phyloP scores from a whole-genome alignment of 2,329 filamentous ascomycete genomes.

The Ceratocystis cubensis region DNA sequence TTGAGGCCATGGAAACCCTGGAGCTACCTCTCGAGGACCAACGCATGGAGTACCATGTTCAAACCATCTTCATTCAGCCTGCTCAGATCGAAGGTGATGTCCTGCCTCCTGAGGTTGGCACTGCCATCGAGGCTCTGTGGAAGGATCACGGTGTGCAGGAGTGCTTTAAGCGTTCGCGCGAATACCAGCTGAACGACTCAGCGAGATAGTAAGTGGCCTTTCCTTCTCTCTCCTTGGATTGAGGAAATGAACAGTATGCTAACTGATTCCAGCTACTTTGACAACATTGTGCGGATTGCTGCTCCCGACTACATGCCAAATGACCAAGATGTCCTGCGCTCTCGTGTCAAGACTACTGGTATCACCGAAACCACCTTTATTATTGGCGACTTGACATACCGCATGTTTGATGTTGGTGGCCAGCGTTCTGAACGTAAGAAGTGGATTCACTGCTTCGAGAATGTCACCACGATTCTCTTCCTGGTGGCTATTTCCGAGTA shows the following conservation, averaged over 20 bases:
- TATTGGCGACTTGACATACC: conserved; percentile 85
- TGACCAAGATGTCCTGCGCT: conserved; percentile 87
- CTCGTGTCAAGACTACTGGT: conserved; percentile 94
- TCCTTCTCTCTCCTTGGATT: conserved; percentile 4
- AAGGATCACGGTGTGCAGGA: conserved; percentile 85
- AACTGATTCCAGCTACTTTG: conserved; percentile 65
- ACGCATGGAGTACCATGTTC: conserved; percentile 90
- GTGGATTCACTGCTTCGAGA: conserved; percentile 99
- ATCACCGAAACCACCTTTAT: conserved; percentile 96
- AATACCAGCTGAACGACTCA: conserved; percentile 94
- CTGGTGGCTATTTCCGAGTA: conserved; percentile 94
- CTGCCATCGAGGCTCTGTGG: conserved; percentile 85
- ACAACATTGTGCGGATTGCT: conserved; percentile 83
- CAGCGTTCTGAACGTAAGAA: conserved; percentile 96
- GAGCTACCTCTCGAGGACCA: conserved; percentile 79
- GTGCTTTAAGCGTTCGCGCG: conserved; percentile 88
- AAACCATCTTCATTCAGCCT: conserved; percentile 98
- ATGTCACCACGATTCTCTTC: conserved; percentile 93
- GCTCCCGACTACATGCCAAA: conserved; percentile 88
- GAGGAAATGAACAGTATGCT: conserved; percentile 24
- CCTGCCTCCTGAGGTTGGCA: conserved; percentile 85
- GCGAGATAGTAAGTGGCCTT: conserved; percentile 67
- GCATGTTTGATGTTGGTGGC: conserved; percentile 95
- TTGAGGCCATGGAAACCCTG: conserved; percentile 56
- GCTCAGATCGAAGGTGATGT: conserved; percentile 93